Conservation (phyloP, 805 yeast genomes). For the Candida hispaniensis region DNA sequence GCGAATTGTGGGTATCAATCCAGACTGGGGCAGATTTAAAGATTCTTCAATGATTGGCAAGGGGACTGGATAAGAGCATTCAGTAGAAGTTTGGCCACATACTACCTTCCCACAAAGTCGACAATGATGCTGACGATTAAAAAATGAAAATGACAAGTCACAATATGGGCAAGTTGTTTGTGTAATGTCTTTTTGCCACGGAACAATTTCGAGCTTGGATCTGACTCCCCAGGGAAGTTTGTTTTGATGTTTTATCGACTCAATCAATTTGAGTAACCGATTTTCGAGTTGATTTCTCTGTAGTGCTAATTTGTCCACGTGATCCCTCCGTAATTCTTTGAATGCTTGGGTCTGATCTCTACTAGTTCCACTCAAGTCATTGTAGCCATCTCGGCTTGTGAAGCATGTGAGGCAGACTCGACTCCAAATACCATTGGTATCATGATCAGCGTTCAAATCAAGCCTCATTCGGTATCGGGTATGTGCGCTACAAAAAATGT, state of each 20-base stretch:
- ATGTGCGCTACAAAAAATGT: conserved; percentile 56
- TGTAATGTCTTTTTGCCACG: conserved; percentile 53
- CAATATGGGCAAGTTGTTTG: conserved; percentile 56
- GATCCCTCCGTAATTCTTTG: conserved; percentile 32
- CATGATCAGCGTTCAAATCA: conserved; percentile 38
- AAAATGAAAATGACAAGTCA: conserved; percentile 41
- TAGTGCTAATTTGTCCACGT: conserved; percentile 41
- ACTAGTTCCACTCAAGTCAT: conserved; percentile 33
- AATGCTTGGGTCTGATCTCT: conserved; percentile 41
- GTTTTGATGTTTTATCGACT: no score
- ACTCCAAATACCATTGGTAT: conserved; percentile 52
- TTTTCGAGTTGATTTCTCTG: conserved; percentile 49
- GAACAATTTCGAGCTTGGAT: conserved; percentile 39
- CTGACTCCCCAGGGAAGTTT: no score
- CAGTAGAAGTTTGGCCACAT: conserved; percentile 53
- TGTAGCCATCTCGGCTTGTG: conserved; percentile 42
- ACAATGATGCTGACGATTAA: conserved; percentile 78
- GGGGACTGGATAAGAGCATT: conserved; percentile 69
- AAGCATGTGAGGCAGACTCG: conserved; percentile 61
- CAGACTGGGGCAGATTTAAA: conserved; percentile 21
- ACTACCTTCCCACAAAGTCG: conserved; percentile 75
- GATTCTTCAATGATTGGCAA: conserved; percentile 29
- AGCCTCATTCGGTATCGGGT: conserved; percentile 45
- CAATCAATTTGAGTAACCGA: conserved; percentile 39
- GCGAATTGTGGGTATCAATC: no score